A percentile compares a stretch with the other conserved stretches of the same genome.
phyloP scores from a whole-genome alignment of 163 green algal genomes.

The Prototheca wickerhamii region DNA sequence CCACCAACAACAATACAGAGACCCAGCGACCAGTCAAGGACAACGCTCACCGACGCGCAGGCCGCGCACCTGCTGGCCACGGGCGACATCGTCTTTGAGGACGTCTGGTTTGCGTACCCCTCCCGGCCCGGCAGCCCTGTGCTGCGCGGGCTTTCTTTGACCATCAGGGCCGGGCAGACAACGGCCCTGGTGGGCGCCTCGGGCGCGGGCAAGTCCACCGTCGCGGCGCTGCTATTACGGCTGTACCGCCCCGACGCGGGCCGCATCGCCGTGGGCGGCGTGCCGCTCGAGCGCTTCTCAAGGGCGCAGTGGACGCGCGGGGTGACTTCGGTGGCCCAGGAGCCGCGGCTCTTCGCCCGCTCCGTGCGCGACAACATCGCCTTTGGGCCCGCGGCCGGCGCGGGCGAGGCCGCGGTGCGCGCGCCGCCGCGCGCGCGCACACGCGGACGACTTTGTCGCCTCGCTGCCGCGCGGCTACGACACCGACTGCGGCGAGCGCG shows the following conservation, averaged over 20 bases:
- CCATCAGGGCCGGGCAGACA: conserved; percentile 56
- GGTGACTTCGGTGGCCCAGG: conserved; percentile 62
- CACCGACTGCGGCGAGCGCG: conserved; percentile 53
- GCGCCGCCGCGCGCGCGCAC: conserved; percentile 53
- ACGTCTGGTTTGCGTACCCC: conserved; percentile 76
- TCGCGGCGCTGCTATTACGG: conserved; percentile 63
- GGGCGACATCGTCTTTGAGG: conserved; percentile 48
- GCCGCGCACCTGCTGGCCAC: too few relatives aligned
- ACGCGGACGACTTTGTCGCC: conserved; percentile 63
- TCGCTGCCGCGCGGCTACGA: conserved; percentile 40
- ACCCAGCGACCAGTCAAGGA: neutral
- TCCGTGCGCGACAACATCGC: conserved; percentile 81
- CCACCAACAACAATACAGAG: conserved; percentile 26
- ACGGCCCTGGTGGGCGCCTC: conserved; percentile 68
- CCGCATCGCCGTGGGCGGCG: conserved; percentile 52
- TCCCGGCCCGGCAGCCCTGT: conserved; percentile 52
- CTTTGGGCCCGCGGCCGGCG: conserved; percentile 50
- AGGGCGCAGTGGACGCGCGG: conserved; percentile 54
- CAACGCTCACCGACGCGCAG: too few relatives aligned
- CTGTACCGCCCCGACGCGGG: conserved; percentile 33
- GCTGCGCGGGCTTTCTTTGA: conserved; percentile 54
- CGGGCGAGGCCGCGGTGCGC: conserved; percentile 46
- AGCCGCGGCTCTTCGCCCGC: conserved; percentile 70
- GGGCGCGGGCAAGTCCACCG: conserved; percentile 74
- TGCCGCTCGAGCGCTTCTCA: conserved; percentile 34